Percentiles rank a stretch among this genome's conserved stretches.
Evolutionary conservation across 2,329 filamentous ascomycete genomes (phyloP).

Genomic region (Talaromyces amestolkiae): DNA sequence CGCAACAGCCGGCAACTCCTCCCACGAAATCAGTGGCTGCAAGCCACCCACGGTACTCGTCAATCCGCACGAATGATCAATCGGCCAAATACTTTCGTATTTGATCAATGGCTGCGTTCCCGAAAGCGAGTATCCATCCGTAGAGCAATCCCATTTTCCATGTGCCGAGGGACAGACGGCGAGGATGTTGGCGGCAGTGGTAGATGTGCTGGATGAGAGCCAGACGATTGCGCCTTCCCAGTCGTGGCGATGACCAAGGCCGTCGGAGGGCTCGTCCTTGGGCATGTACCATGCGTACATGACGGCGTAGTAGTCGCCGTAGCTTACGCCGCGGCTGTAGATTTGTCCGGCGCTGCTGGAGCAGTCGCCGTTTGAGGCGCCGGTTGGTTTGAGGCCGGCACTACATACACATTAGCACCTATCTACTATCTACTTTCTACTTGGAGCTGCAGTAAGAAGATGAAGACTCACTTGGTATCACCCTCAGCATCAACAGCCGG

Average conservation of each 20-base stretch:
- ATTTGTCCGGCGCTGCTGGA: conserved; percentile 50
- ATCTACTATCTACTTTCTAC: background rate
- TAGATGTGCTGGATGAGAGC: conserved; percentile 41
- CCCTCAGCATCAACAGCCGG: conserved; percentile 59
- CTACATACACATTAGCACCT: conserved; percentile 27
- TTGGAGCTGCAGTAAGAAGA: no score
- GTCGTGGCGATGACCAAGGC: conserved; percentile 54
- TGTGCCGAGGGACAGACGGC: conserved; percentile 55
- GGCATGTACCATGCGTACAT: conserved; percentile 56
- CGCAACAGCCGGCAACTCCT: conserved; percentile 47
- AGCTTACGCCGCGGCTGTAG: conserved; percentile 47
- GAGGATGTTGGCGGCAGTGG: conserved; percentile 41
- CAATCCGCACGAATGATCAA: conserved; percentile 48
- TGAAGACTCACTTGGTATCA: conserved; percentile 52
- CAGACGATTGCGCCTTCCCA: conserved; percentile 58
- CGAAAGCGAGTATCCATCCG: conserved; percentile 39
- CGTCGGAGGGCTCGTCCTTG: conserved; percentile 47
- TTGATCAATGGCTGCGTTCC: conserved; percentile 48
- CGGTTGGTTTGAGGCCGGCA: conserved; percentile 45
- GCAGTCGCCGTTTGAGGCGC: conserved; percentile 42
- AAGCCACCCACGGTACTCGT: conserved; percentile 42
- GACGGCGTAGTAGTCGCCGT: conserved; percentile 46
- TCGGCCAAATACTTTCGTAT: conserved; percentile 50
- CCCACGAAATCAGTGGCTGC: conserved; percentile 52
- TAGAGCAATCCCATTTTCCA: conserved; percentile 48